Percentiles rank a stretch among this genome's conserved stretches.
Evolutionary conservation across 192 early-diverging fungal genomes (phyloP).

Genomic region (Coemansia asiatica): DNA sequence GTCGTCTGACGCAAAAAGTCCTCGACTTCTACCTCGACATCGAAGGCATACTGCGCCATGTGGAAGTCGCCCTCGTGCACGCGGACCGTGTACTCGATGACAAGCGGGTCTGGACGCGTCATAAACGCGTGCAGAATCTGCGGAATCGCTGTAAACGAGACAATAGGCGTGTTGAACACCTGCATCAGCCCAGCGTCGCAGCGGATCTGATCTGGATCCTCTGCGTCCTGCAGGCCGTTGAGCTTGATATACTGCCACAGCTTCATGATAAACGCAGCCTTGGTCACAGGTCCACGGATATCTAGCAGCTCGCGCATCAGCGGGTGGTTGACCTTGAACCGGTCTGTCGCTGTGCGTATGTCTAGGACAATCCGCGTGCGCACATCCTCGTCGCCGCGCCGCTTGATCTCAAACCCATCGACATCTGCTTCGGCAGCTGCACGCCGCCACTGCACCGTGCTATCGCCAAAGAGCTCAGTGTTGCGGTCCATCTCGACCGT

Average conservation of each 20-base stretch:
- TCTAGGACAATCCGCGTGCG: constrained; percentile 76
- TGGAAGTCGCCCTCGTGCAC: constrained; percentile 73
- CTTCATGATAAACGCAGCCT: constrained; percentile 69
- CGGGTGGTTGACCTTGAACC: constrained; percentile 72
- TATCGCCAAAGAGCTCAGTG: constrained; percentile 71
- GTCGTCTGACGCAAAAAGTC: constrained; percentile 60
- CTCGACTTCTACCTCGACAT: constrained; percentile 89
- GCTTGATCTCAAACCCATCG: constrained; percentile 92
- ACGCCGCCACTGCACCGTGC: constrained; percentile 49
- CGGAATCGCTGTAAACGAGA: constrained; percentile 80
- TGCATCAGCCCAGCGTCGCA: constrained; percentile 73
- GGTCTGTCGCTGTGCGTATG: constrained; percentile 75
- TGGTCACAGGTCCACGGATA: constrained; percentile 57
- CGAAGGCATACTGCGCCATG: constrained; percentile 77
- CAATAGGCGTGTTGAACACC: constrained; percentile 65
- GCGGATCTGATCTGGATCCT: constrained; percentile 85
- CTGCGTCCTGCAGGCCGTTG: constrained; percentile 85
- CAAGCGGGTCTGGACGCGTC: constrained; percentile 79
- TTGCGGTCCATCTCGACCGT: constrained; percentile 84
- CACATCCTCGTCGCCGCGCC: constrained; percentile 84
- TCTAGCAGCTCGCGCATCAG: constrained; percentile 74
- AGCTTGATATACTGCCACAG: constrained; percentile 97
- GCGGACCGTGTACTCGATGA: constrained; percentile 86
- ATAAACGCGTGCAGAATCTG: constrained; percentile 77
- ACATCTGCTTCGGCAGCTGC: constrained; percentile 34